Percentiles rank a stretch among this genome's conserved stretches.
Evolutionary conservation across 2,329 filamentous ascomycete species (phyloP).

Genomic region (Coleophoma crateriformis): DNA sequence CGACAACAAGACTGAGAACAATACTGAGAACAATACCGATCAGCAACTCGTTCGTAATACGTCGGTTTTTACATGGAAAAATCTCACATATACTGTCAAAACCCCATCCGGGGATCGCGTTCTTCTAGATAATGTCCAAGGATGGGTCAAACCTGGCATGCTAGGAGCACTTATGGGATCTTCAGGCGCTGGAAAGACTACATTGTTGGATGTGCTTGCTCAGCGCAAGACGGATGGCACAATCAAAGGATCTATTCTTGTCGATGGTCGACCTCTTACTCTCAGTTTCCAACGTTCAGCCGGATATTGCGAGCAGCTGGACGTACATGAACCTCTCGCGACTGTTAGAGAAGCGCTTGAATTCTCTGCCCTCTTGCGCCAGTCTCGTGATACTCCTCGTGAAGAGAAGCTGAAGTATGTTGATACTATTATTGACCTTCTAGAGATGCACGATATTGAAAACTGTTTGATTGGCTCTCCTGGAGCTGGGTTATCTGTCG

Average conservation of each 20-base stretch:
- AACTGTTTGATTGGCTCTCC: slow-evolving; percentile 60
- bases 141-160: slow-evolving; percentile 71
- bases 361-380: slow-evolving; percentile 84
- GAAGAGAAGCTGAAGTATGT: slow-evolving; percentile 80
- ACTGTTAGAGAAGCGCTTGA: slow-evolving; percentile 85
- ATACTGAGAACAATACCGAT: slow-evolving; percentile 13
- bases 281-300: slow-evolving; percentile 69
- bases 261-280: slow-evolving; percentile 62
- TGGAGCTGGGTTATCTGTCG: slow-evolving; percentile 55
- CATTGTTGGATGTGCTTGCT: slow-evolving; percentile 50
- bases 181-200: slow-evolving; percentile 56
- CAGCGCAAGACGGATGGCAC: slow-evolving; percentile 76
- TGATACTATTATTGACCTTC: slow-evolving; percentile 64
- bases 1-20: neutral
- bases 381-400: slow-evolving; percentile 65
- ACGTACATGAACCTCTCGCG: slow-evolving; percentile 72
- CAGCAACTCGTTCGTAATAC: slow-evolving; percentile 50
- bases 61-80: slow-evolving; percentile 68
- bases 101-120: slow-evolving; percentile 55
- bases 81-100: slow-evolving; percentile 63
- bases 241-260: slow-evolving; percentile 74
- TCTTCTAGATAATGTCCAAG: slow-evolving; percentile 74
- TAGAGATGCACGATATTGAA: slow-evolving; percentile 62
- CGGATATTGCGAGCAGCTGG: slow-evolving; percentile 88
- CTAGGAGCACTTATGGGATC: slow-evolving; percentile 58